Evolutionary conservation across 1,284 basidiomycete genomes (phyloP), one percentile per base, ranked within the genome.

Genomic region (Leccinum griseonigrum): DNA sequence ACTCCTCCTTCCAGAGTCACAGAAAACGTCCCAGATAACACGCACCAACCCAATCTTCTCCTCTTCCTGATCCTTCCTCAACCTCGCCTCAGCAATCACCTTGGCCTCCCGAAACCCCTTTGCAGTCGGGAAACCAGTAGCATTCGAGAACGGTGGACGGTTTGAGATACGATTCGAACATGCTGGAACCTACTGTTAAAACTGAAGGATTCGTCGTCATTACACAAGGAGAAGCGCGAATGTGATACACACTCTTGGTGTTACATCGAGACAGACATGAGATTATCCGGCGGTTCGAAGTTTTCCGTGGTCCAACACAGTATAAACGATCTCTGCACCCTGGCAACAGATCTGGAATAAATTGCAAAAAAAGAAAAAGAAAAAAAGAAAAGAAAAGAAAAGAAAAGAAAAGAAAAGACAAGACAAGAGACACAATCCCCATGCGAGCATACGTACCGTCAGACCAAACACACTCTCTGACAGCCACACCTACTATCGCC

Each of bases 301-400:
- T 75, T 95, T 96, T 48, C 95, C 95, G 70, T 94, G 90, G 69
- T 94, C 85, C 58, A 97, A 78, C 46, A 97, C 79, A 32, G 87
- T 77, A 66, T 88, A 86, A 14, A 96, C 79, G 61, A 96, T 85
- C 61, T 90, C 85, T 52, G 85, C 83, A 6, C 84, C 91, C 92
- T 95, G 56, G 11, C 3, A 1, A 59, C 22, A n/a, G n/a, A 48
- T 32, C 32, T 16, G n/a, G 10, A 18, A 46, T 18, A 22, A 16
- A 28, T 22, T 22, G 22, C 22, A 26, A 16, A 3, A n/a, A 32
- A 36, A 26, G 38, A 34, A n/a, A 29, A 50, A 22, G 22, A 46
- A 46, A 22, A 16, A 28, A 26, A 16, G 4, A n/a, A 32, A 36
- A 26, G 38, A 34, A n/a, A 29, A 50, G 4, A 9, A 32, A 60